phyloP scores from a whole-genome alignment of 768 basidiomycete species.

The Suillus subaureus region DNA sequence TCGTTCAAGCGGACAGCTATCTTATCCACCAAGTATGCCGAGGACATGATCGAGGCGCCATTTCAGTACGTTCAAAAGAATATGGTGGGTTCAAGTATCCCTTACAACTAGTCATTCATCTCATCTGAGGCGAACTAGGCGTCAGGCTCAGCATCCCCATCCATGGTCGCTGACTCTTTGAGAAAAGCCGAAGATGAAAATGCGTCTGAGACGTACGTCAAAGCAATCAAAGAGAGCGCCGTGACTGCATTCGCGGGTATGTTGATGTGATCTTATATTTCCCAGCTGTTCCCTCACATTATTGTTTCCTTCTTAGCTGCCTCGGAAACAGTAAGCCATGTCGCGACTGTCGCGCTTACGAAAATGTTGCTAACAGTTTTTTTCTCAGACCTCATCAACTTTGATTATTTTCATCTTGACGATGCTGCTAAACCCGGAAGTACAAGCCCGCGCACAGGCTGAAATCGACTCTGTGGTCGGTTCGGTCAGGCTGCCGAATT shows the following conservation, averaged over 20 bases:
- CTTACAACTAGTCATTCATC: background rate
- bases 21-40: slow-evolving; percentile 21
- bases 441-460: slow-evolving; percentile 40
- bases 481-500: slow-evolving; percentile 30
- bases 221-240: slow-evolving; percentile 30
- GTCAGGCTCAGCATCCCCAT: slow-evolving; percentile 26
- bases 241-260: slow-evolving; percentile 33
- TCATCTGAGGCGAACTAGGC: slow-evolving; percentile 15
- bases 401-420: slow-evolving; percentile 34
- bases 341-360: background rate
- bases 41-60: slow-evolving; percentile 31
- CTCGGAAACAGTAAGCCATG: slow-evolving; percentile 29
- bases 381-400: slow-evolving; percentile 33
- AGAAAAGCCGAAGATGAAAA: slow-evolving; percentile 14
- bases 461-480: slow-evolving; percentile 39
- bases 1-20: slow-evolving; percentile 35
- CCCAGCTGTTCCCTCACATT: background rate
- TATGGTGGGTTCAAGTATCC: slow-evolving; percentile 26
- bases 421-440: slow-evolving; percentile 40
- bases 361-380: background rate
- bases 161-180: slow-evolving; percentile 31
- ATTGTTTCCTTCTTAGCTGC: slow-evolving; percentile 21
- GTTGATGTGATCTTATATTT: background rate
- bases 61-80: slow-evolving; percentile 34
- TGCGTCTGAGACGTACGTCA: slow-evolving; percentile 12